Conservation (phyloP, 345 rosid genomes). For the Populus pruinosa region DNA sequence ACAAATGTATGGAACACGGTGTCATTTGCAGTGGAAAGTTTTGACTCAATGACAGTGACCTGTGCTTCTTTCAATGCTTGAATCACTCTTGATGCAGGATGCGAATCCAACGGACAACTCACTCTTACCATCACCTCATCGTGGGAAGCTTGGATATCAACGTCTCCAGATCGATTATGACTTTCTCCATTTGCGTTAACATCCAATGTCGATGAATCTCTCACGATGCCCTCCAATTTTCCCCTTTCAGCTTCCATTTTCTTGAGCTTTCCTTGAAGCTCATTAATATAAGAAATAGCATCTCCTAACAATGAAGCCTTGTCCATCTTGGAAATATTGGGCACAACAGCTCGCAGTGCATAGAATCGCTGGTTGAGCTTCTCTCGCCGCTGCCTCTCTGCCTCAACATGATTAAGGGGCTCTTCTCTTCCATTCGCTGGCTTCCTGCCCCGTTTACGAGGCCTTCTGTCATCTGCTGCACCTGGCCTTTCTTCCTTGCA, state of each 20-base stretch:
- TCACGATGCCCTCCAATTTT: slow-evolving; percentile 41
- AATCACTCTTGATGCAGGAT: slow-evolving; percentile 75
- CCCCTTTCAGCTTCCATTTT: slow-evolving; percentile 71
- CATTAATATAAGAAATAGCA: slow-evolving; percentile 89
- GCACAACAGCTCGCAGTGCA: slow-evolving; percentile 89
- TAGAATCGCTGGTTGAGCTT: slow-evolving; percentile 94
- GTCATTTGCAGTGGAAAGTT: slow-evolving; percentile 57
- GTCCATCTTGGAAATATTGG: slow-evolving; percentile 99
- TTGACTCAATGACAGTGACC: slow-evolving; percentile 58
- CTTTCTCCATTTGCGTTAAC: slow-evolving; percentile 23
- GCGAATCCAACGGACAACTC: slow-evolving; percentile 69
- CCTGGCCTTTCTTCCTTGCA: slow-evolving; percentile 50
- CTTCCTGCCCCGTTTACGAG: slow-evolving; percentile 89
- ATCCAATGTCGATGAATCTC: slow-evolving; percentile 35
- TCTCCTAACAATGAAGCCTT: slow-evolving; percentile 93
- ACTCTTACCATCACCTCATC: slow-evolving; percentile 72
- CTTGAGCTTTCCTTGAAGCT: slow-evolving; percentile 84
- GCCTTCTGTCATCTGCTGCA: slow-evolving; percentile 60
- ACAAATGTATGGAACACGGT: slow-evolving; percentile 71
- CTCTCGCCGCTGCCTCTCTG: slow-evolving; percentile 93
- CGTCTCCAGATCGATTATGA: slow-evolving; percentile 32
- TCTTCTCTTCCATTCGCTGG: slow-evolving; percentile 98
- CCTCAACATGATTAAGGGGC: slow-evolving; percentile 95
- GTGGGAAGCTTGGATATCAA: slow-evolving; percentile 56
- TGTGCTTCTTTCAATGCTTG: slow-evolving; percentile 70